These are phyloP conservation scores for Crithidia brevicula DNA, from an alignment of 208 protist species.

Conservation along the genomic window DNA sequence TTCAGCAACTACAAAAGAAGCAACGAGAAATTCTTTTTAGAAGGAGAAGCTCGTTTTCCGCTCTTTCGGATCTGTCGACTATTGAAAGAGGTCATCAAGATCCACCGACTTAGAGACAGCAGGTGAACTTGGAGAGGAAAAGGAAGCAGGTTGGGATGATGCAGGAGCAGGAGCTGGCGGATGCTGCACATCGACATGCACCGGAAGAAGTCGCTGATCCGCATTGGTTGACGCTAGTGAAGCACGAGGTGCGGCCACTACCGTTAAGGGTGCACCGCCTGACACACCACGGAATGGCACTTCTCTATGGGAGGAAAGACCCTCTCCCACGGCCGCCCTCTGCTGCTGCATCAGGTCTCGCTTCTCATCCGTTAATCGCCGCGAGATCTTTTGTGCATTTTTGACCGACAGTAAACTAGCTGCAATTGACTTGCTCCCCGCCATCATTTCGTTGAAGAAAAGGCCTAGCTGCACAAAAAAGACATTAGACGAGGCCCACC, in stretches of 20 bases:
- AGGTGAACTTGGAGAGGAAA: neutral
- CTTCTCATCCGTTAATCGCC: slow-evolving; percentile 61
- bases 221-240: neutral
- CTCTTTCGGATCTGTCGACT: neutral
- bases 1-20: no score
- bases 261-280: neutral
- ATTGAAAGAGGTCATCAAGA: slow-evolving; percentile 17
- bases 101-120: slow-evolving; percentile 11
- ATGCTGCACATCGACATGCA: neutral
- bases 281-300: neutral
- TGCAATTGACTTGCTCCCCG: slow-evolving; percentile 27
- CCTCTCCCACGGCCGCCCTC: neutral
- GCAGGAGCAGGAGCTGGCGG: neutral
- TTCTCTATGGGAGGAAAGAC: neutral
- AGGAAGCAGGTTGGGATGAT: neutral
- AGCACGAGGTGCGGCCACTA: neutral
- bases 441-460: slow-evolving; percentile 44
- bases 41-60: no score
- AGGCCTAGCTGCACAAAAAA: slow-evolving; percentile 62
- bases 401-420: slow-evolving; percentile 46
- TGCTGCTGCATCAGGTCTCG: slow-evolving; percentile 13
- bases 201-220: neutral
- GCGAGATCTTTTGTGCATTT: slow-evolving; percentile 63
- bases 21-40: no score
- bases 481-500: slow-evolving; percentile 70